Base-by-base conservation (phyloP, 805 yeast genomes). In the Candida multigemmis region DNA sequence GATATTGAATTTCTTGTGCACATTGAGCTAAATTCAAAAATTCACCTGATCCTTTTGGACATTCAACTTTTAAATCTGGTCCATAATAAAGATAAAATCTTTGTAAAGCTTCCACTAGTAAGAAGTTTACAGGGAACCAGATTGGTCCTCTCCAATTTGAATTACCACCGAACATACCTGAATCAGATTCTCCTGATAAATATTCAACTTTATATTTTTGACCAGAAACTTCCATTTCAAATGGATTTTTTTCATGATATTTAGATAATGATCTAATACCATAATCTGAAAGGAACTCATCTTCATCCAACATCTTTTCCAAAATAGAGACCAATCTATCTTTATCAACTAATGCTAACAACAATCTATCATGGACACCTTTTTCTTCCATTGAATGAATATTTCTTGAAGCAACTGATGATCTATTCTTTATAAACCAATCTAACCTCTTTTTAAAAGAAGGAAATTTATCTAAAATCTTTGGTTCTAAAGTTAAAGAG, bases 91-190 rank as follows among this genome's bases (percentile, higher is more conserved):
- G 60, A 51, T 77, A 84, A 52, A 84, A 84, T 42, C 95, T 67
- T 54, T 86, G 91, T 41, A 86, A 61, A 0, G 94, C 74, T 58
- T 86, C 96, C 32, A 86, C 83, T 21, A 86, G 59, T 35, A 86
- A 60, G 52, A 86, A 86, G 44, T 80, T 86, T 8, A 83, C 83
- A 12, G 96, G 94, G 65, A 86, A 85, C 96, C 96, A 86, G 40
- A 86, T 85, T 10, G 96, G 96, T 3, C 96, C 96, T 52, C 96
- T 70, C 96, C 96, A 86, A 55, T 86, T 86, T 13, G 95, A 85
- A 51, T 86, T 86, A 33, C 96, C 96, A 26, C 96, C 96, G 66
- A 86, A 86, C 72, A 87, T 71, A 4, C 94, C 94, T 5, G 93
- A 78, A 47, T 84, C 89, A 16, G 93, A 80, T 46, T 84, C 94